Evolutionary conservation across 1,284 basidiomycete species (phyloP).

Genomic region (Cystobasidiaceae sp.): DNA sequence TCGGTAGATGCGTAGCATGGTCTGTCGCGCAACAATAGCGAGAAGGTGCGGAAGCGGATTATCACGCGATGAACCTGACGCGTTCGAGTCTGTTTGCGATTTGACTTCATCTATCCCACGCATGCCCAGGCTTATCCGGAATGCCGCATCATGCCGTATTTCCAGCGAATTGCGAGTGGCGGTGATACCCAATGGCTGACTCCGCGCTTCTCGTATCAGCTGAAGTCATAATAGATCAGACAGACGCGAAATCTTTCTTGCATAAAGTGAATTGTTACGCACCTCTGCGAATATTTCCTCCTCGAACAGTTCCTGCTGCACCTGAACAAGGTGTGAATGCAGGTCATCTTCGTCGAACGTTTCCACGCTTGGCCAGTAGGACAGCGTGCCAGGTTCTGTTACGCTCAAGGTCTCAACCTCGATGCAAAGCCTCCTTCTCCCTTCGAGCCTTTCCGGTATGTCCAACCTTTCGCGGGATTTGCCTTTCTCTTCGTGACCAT

Average conservation of each 20-base stretch:
- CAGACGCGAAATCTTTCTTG: background rate
- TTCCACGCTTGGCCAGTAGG: background rate
- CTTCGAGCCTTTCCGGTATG: constrained; percentile 26
- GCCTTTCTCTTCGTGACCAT: background rate
- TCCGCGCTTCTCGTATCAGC: constrained; percentile 24
- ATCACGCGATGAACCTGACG: too few species aligned
- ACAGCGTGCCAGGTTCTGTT: background rate
- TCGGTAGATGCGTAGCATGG: constrained; percentile 16
- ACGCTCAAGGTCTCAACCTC: background rate
- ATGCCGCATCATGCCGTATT: background rate
- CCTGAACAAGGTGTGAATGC: background rate
- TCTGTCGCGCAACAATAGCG: background rate
- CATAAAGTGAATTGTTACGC: background rate
- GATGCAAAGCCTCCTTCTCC: constrained; percentile 5
- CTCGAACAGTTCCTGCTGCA: constrained; percentile 28
- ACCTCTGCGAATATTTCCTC: constrained; percentile 29
- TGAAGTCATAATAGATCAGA: background rate
- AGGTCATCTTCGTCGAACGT: background rate
- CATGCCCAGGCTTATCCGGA: constrained; percentile 5
- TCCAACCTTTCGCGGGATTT: constrained; percentile 8
- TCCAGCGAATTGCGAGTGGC: constrained; percentile 12
- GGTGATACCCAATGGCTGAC: background rate
- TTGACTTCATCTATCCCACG: background rate
- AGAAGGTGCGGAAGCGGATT: constrained; percentile 5
- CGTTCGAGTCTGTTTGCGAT: background rate